Percentiles rank a stretch among this genome's conserved stretches.
Conservation (phyloP, 352 stramenopile species). For the Phytophthora capsici region DNA sequence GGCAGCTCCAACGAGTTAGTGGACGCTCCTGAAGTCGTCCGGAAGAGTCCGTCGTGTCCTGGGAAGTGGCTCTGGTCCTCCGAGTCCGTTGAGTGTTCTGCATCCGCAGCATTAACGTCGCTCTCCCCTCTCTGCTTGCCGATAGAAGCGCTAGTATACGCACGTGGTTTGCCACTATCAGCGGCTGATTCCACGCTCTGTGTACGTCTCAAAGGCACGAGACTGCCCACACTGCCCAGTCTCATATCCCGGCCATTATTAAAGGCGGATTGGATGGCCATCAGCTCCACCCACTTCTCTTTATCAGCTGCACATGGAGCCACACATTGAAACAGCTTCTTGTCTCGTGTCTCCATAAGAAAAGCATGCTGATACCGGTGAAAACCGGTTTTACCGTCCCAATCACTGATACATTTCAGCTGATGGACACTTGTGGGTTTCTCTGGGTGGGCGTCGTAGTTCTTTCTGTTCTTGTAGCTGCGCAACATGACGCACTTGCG, state of each 20-base stretch:
- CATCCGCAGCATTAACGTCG: slow-evolving; percentile 19
- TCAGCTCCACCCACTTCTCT: slow-evolving; percentile 70
- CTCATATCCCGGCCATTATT: slow-evolving; percentile 23
- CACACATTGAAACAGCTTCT: slow-evolving; percentile 80
- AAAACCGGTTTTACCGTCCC: slow-evolving; percentile 81
- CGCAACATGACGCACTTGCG: slow-evolving; percentile 71
- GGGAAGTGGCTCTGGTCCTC: slow-evolving; percentile 23
- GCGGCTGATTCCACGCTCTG: slow-evolving; percentile 28
- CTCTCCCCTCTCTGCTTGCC: slow-evolving; percentile 27
- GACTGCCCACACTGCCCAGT: slow-evolving; percentile 31
- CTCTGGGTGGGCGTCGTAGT: slow-evolving; percentile 52
- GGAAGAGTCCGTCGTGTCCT: slow-evolving; percentile 45
- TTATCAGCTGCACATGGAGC: slow-evolving; percentile 60
- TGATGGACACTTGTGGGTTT: slow-evolving; percentile 62
- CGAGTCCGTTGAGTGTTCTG: slow-evolving; percentile 33
- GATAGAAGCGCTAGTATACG: slow-evolving; percentile 25
- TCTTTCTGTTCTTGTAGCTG: slow-evolving; percentile 67
- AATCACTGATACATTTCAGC: slow-evolving; percentile 78
- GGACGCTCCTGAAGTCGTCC: slow-evolving; percentile 43
- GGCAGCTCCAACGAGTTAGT: slow-evolving; percentile 23
- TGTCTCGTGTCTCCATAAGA: slow-evolving; percentile 72
- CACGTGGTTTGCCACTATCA: slow-evolving; percentile 26
- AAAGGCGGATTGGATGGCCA: slow-evolving; percentile 45
- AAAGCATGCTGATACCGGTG: slow-evolving; percentile 79
- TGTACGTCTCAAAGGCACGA: slow-evolving; percentile 32